These are phyloP conservation scores for Krasilnikovozyma curviuscula DNA, from an alignment of 768 basidiomycete species.

Conservation along the genomic window DNA sequence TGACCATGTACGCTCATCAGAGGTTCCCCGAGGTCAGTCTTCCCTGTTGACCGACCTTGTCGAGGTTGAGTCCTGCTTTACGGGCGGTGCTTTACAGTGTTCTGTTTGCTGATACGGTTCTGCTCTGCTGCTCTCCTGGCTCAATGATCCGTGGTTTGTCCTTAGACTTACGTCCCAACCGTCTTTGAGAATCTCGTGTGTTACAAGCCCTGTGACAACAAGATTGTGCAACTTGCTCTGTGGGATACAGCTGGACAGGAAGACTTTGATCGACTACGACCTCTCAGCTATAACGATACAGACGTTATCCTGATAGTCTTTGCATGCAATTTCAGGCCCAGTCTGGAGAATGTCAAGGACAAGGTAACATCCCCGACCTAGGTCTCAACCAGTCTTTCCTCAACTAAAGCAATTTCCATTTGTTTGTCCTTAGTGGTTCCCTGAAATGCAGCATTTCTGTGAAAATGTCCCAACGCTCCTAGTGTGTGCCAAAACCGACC, in stretches of 20 bases:
- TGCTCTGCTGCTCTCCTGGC: neutral
- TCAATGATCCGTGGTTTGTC: neutral
- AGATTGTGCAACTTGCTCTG: slow-evolving; percentile 81
- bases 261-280: slow-evolving; percentile 39
- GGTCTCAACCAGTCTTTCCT: neutral
- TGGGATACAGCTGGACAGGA: slow-evolving; percentile 98
- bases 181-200: slow-evolving; percentile 67
- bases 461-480: slow-evolving; percentile 24
- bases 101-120: neutral
- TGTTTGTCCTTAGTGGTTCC: slow-evolving; percentile 23
- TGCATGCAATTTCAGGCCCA: slow-evolving; percentile 26
- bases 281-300: slow-evolving; percentile 27
- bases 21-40: slow-evolving; percentile 11
- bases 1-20: slow-evolving; percentile 11
- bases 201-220: slow-evolving; percentile 65
- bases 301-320: slow-evolving; percentile 28
- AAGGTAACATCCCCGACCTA: slow-evolving; percentile 20
- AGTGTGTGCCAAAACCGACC: slow-evolving; percentile 26
- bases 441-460: slow-evolving; percentile 28
- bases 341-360: slow-evolving; percentile 26
- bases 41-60: no score
- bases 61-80: no score
- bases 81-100: neutral
- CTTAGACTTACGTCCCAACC: slow-evolving; percentile 51
- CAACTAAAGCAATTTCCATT: neutral